Conservation (phyloP, 768 basidiomycete species). For the Leccinellum albellum region DNA sequence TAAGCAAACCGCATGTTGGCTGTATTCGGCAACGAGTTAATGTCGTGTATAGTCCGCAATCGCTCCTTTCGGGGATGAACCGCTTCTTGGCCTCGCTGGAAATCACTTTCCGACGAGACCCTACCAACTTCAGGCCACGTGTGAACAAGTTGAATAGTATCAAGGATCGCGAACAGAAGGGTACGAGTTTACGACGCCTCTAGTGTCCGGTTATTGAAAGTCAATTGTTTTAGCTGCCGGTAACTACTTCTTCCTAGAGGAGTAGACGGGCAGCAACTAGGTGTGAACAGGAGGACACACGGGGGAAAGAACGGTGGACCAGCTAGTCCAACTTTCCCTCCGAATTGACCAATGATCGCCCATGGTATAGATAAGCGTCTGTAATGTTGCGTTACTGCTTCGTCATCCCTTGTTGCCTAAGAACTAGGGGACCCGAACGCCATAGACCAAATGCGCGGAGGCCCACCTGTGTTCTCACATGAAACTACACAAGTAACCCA, state of each 20-base stretch:
- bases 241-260: slow-evolving; percentile 92
- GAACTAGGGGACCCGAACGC: not conserved
- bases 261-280: slow-evolving; percentile 36
- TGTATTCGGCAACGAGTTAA: not conserved
- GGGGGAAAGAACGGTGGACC: slow-evolving; percentile 8
- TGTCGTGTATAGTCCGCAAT: slow-evolving; percentile 67
- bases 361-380: slow-evolving; percentile 7
- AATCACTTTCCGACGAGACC: slow-evolving; percentile 98
- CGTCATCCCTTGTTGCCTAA: not conserved
- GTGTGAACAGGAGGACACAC: not conserved
- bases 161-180: slow-evolving; percentile 86
- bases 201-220: slow-evolving; percentile 5
- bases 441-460: not conserved
- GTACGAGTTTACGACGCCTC: slow-evolving; percentile 37
- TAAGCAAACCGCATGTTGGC: slow-evolving; percentile 37
- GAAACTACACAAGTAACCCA: too few relatives aligned
- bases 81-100: slow-evolving; percentile 92
- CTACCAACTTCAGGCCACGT: slow-evolving; percentile 87
- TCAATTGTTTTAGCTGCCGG: slow-evolving; percentile 52
- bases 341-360: too few relatives aligned
- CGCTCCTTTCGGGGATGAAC: slow-evolving; percentile 95
- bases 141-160: slow-evolving; percentile 84
- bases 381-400: not conserved
- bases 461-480: too few relatives aligned
- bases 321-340: slow-evolving; percentile 5